Percentiles rank a stretch among this genome's conserved stretches.
These are phyloP conservation scores for Aquilaria yunnanensis DNA, from an alignment of 345 rosid genomes.

Conservation along the genomic window DNA sequence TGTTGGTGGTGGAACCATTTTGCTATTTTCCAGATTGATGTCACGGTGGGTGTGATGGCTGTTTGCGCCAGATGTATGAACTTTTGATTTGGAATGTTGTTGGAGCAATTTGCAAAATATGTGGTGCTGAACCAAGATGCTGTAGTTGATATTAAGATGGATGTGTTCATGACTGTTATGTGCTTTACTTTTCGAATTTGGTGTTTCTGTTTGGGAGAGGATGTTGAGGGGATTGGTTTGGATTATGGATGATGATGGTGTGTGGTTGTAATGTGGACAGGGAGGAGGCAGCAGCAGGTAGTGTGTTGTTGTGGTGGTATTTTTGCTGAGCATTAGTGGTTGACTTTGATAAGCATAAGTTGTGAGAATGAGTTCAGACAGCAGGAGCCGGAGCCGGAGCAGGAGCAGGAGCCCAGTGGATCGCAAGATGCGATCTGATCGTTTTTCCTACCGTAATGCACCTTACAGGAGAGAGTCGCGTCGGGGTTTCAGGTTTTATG, in stretches of 20 bases:
- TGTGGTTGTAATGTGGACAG: slow-evolving; percentile 74
- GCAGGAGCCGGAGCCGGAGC: slow-evolving; percentile 75
- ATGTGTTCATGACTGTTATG: slow-evolving; percentile 30
- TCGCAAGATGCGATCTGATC: slow-evolving; percentile 86
- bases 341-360: slow-evolving; percentile 33
- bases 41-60: slow-evolving; percentile 12
- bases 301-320: slow-evolving; percentile 34
- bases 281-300: slow-evolving; percentile 49
- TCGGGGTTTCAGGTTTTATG: slow-evolving; percentile 80
- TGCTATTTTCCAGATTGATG: too few relatives aligned
- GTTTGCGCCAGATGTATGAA: slow-evolving; percentile 23
- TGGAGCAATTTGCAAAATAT: slow-evolving; percentile 19
- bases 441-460: slow-evolving; percentile 81
- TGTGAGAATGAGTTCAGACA: slow-evolving; percentile 55
- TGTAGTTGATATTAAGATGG: slow-evolving; percentile 27
- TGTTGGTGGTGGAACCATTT: slow-evolving; percentile 2
- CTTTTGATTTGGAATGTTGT: slow-evolving; percentile 21
- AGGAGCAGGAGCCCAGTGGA: slow-evolving; percentile 82
- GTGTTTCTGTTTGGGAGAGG: slow-evolving; percentile 46
- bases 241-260: slow-evolving; percentile 52
- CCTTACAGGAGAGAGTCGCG: slow-evolving; percentile 81
- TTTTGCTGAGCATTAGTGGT: slow-evolving; percentile 39
- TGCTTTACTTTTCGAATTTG: slow-evolving; percentile 34
- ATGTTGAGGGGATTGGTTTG: slow-evolving; percentile 35
- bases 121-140: slow-evolving; percentile 24